Evolutionary conservation across 208 protist species (phyloP), one percentile per base, ranked within the genome.

Genomic region (Crithidia mellificae): DNA sequence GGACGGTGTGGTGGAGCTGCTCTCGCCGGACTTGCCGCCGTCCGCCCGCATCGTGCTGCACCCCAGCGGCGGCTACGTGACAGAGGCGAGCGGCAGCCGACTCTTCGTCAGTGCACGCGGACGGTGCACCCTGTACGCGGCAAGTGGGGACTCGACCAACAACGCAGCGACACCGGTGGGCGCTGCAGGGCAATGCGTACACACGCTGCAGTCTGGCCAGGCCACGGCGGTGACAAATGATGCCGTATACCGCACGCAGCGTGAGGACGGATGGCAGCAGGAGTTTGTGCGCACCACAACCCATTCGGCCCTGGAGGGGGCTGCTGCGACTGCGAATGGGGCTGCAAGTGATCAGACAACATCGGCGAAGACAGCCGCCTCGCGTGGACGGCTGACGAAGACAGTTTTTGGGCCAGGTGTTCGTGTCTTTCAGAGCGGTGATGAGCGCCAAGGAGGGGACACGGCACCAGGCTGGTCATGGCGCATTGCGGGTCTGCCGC

Each of bases 1-100:
- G 11, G 83, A 86, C 61, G 87, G 87, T 15, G 77, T 80, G 27
- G 61, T 77, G 56, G 74, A 88, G 55, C 1, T 92, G 14, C 20
- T 63, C 12, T 78, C 78, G 27, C 68, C 68, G 19, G 79, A 83
- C 8, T 41, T 70, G 25, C 29, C 50, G n/a, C 56, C 49, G 0
- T 63, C 63, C 1, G 72, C 77, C 53, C 77, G 72, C 20, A 44
- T 92, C 24, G 54, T 78, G n/a, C 56, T 92, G 43, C 74, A 88
- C 22, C 56, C 61, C 5, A 68, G 51, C 30, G 87, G 87, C 29
- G 65, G 78, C 55, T 90, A 90, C 49, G 32, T 74, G 5, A 80
- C 81, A 0, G 43, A 32, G 24, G 43, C 14, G 17, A 49, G 12
- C 12, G 0, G 9, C 6, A 15, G 2, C 6, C 54, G 32, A 27